These are phyloP conservation scores for Nicotiana obtusifolia DNA, from an alignment of 257 asterid genomes.

Conservation along the genomic window DNA sequence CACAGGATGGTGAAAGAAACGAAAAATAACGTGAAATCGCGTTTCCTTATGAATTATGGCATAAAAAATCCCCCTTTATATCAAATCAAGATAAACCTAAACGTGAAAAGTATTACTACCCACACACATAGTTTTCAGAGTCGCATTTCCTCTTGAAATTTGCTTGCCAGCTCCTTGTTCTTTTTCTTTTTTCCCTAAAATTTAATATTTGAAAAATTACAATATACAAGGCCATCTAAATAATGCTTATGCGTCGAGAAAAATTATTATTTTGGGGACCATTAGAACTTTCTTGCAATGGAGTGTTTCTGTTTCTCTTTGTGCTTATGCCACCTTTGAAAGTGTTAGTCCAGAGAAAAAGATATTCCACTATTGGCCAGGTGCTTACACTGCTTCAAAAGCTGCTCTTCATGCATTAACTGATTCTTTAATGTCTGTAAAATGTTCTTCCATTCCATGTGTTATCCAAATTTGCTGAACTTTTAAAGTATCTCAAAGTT, in stretches of 20 bases:
- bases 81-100: too few relatives aligned
- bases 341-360: too few relatives aligned
- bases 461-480: background rate
- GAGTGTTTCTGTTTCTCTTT: too few relatives aligned
- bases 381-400: conserved; percentile 14
- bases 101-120: too few relatives aligned
- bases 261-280: background rate
- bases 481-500: background rate
- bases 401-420: background rate
- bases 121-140: too few relatives aligned
- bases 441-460: background rate
- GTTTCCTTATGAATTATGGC: background rate
- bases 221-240: background rate
- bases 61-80: too few relatives aligned
- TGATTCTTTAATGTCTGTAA: background rate
- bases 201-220: background rate
- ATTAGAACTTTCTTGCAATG: background rate
- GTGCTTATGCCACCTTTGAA: background rate
- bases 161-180: too few relatives aligned
- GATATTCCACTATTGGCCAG: too few relatives aligned
- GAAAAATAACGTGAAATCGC: background rate
- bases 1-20: background rate
- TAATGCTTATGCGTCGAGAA: background rate
- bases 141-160: too few relatives aligned
- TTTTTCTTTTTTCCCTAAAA: too few relatives aligned